Conservation (phyloP, 2,329 filamentous ascomycete genomes). For the Colletotrichum coccodes region DNA sequence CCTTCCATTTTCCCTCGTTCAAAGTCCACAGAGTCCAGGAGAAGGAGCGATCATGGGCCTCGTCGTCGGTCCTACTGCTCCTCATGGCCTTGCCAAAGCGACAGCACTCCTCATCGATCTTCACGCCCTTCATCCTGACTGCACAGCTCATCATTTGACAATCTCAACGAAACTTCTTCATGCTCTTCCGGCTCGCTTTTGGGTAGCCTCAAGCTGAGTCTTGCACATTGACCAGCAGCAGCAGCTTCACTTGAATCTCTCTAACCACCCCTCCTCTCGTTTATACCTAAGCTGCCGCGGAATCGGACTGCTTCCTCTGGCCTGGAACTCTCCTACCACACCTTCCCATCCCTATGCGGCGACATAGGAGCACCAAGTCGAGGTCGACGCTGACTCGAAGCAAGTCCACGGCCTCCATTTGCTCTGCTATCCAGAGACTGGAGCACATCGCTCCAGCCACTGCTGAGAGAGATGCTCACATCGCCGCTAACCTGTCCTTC, state of each 20-base stretch:
- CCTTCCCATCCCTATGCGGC: slow-evolving; percentile 52
- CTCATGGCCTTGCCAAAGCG: not conserved
- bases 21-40: slow-evolving; percentile 10
- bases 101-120: slow-evolving; percentile 3
- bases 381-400: slow-evolving; percentile 57
- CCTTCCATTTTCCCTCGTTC: slow-evolving; percentile 1
- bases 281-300: slow-evolving; percentile 18
- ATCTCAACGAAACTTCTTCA: not conserved
- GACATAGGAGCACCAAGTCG: slow-evolving; percentile 58
- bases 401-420: slow-evolving; percentile 57
- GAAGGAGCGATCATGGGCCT: slow-evolving; percentile 25
- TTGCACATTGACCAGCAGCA: slow-evolving; percentile 11
- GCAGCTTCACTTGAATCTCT: slow-evolving; percentile 33
- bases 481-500: slow-evolving; percentile 71
- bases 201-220: slow-evolving; percentile 20
- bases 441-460: slow-evolving; percentile 59
- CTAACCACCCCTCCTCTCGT: slow-evolving; percentile 7
- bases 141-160: not conserved
- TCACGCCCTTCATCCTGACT: not conserved
- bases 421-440: slow-evolving; percentile 52
- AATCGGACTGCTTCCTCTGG: not conserved
- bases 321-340: not conserved
- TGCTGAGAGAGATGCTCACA: slow-evolving; percentile 68
- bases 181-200: slow-evolving; percentile 24
- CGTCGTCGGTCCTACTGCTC: not conserved